phyloP scores from a whole-genome alignment of 306 rosid genomes.

The Gastrolobium villosum region DNA sequence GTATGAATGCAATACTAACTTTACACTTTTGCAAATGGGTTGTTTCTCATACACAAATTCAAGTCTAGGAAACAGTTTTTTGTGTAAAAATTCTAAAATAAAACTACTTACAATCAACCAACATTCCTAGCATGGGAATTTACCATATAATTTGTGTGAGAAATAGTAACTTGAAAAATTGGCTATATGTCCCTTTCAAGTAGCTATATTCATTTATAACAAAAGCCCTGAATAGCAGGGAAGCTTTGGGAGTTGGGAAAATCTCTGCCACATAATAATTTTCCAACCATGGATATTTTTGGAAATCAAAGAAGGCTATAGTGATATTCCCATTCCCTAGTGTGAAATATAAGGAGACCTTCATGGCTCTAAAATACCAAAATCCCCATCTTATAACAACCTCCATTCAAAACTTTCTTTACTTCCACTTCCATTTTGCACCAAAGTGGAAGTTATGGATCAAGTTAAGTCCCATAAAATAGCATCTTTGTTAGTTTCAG shows the following conservation, averaged over 20 bases:
- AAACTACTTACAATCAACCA: no score
- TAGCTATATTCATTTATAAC: slow-evolving; percentile 37
- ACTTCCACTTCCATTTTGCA: slow-evolving; percentile 34
- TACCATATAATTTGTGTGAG: slow-evolving; percentile 33
- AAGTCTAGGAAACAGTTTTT: no score
- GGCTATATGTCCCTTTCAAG: slow-evolving; percentile 11
- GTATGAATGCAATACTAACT: no score
- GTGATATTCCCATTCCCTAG: not conserved
- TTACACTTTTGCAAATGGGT: no score
- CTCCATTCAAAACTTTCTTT: slow-evolving; percentile 18
- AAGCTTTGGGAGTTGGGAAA: slow-evolving; percentile 29
- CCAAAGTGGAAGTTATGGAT: slow-evolving; percentile 53
- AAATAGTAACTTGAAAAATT: slow-evolving; percentile 43
- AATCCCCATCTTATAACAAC: slow-evolving; percentile 16
- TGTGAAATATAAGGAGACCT: slow-evolving; percentile 36
- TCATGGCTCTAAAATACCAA: slow-evolving; percentile 30
- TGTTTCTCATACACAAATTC: no score
- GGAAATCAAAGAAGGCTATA: slow-evolving; percentile 13
- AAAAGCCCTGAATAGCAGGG: slow-evolving; percentile 44
- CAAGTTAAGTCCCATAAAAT: slow-evolving; percentile 43
- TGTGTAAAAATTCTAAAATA: no score
- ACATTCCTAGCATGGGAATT: no score
- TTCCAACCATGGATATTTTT: slow-evolving; percentile 45
- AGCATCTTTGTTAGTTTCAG: slow-evolving; percentile 51
- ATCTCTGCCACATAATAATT: slow-evolving; percentile 42